Base-by-base conservation (phyloP, 345 rosid species). In the Laguncularia racemosa region DNA sequence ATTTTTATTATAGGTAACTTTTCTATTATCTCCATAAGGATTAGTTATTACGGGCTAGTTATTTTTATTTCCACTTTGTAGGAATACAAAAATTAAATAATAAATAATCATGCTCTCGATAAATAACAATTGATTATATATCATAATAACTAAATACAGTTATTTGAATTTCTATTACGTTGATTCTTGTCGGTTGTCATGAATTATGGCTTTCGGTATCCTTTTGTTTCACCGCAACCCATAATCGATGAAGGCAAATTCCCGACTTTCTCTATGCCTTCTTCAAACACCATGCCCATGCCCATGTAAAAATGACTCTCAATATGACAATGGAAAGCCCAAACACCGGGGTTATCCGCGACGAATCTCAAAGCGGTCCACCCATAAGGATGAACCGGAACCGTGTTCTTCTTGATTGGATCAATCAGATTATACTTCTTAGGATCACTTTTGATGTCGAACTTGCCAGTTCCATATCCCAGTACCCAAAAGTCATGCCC, bases 401-500 rank as follows among this genome's bases (percentile, higher is more conserved):
- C 93, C 12, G 97, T 83, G 63, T 90, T 90, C 69, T 87, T 87
- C 95, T 72, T 73, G 1, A 87, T 84, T 12, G 93, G 95, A 56
- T 84, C 38, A 6, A 55, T 81, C 78, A 83, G 56, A 57, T 84
- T 87, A 66, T 69, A 90, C 14, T 66, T 66, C 57, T 56, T 71
- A 0, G 77, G 69, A 50, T 90, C 90, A 12, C 67, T 72, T 9
- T 19, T 13, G 44, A 62, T 46, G 50, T 87, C 69, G 20, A 83
- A 90, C 57, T 86, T 81, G 0, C 95, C 93, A 13, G 52, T 58
- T 5, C 95, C 95, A 3, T 84, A 78, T 0, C 92, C 85, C 0
- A 90, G 50, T 6, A 84, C 92, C 97, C 92, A 89, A 55, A 86
- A 89, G 70, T 86, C 95, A 60, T 86, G 95, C 26, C 95, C 95